These are phyloP conservation scores for Leptographium galeiforme DNA, from an alignment of 2,329 filamentous ascomycete genomes.

Conservation along the genomic window DNA sequence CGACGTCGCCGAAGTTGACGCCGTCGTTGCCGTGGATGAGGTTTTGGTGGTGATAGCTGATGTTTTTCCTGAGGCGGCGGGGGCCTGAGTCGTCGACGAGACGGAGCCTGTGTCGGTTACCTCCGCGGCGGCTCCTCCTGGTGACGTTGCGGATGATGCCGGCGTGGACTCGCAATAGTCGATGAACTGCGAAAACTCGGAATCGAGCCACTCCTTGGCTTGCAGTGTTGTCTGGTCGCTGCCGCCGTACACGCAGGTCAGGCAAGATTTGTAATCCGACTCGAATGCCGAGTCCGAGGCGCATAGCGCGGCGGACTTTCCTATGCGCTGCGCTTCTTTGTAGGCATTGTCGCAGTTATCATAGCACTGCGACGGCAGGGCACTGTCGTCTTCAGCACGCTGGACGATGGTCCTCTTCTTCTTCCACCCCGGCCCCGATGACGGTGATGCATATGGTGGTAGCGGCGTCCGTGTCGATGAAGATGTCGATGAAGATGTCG, in stretches of 20 bases:
- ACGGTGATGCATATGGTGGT: background rate
- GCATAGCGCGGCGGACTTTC: constrained; percentile 37
- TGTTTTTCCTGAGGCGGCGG: background rate
- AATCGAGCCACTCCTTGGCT: constrained; percentile 20
- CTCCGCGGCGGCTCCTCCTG: background rate
- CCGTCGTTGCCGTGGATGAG: background rate
- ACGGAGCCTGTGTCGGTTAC: constrained; percentile 2
- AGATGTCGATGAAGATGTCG: background rate
- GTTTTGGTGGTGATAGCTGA: background rate
- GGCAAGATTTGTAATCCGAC: constrained; percentile 23
- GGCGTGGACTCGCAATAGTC: constrained; percentile 25
- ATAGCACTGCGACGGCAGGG: constrained; percentile 36
- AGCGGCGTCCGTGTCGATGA: background rate
- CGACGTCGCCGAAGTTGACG: background rate
- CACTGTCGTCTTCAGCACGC: constrained; percentile 20
- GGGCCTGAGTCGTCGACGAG: constrained; percentile 6
- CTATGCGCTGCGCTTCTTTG: constrained; percentile 30
- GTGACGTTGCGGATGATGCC: background rate
- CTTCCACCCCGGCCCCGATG: background rate
- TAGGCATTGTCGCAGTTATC: constrained; percentile 36
- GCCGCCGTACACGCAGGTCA: constrained; percentile 24
- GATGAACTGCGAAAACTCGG: constrained; percentile 29
- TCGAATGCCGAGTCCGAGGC: constrained; percentile 25
- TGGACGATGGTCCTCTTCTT: constrained; percentile 18
- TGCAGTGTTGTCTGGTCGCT: constrained; percentile 15